Conservation (phyloP, 192 early-diverging fungal genomes). For the Rhizophagus sp. region DNA sequence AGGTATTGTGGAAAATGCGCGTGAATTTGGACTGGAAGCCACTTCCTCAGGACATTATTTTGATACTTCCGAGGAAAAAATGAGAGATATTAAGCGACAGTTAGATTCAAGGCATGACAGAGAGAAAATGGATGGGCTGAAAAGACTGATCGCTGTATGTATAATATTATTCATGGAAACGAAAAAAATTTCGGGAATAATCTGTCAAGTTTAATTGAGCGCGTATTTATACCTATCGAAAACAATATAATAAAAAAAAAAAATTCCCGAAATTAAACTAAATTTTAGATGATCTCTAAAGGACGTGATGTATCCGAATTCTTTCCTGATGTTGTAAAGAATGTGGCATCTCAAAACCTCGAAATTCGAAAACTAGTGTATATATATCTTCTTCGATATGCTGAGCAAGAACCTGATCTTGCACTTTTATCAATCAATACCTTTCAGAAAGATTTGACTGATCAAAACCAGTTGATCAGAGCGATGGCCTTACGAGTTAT, state of each 20-base stretch:
- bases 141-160: constrained; percentile 83
- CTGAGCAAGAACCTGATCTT: constrained; percentile 95
- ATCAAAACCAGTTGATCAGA: constrained; percentile 89
- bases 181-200: too few relatives aligned
- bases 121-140: constrained; percentile 91
- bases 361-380: constrained; percentile 94
- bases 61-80: constrained; percentile 87
- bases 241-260: not conserved
- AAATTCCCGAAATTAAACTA: too few relatives aligned
- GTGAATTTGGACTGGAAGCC: constrained; percentile 78
- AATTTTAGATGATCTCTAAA: constrained; percentile 78
- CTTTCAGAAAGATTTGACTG: constrained; percentile 94
- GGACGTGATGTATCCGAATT: constrained; percentile 88
- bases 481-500: constrained; percentile 96
- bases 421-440: constrained; percentile 96
- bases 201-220: too few relatives aligned
- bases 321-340: constrained; percentile 96
- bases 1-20: constrained; percentile 86
- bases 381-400: constrained; percentile 94
- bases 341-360: constrained; percentile 87
- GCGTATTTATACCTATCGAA: too few relatives aligned
- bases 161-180: not conserved
- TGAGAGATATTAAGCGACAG: constrained; percentile 71
- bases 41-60: constrained; percentile 77
- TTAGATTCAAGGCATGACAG: constrained; percentile 84